Evolutionary conservation across 2,329 filamentous ascomycete species (phyloP).

Genomic region (Sporothrix euskadiensis): DNA sequence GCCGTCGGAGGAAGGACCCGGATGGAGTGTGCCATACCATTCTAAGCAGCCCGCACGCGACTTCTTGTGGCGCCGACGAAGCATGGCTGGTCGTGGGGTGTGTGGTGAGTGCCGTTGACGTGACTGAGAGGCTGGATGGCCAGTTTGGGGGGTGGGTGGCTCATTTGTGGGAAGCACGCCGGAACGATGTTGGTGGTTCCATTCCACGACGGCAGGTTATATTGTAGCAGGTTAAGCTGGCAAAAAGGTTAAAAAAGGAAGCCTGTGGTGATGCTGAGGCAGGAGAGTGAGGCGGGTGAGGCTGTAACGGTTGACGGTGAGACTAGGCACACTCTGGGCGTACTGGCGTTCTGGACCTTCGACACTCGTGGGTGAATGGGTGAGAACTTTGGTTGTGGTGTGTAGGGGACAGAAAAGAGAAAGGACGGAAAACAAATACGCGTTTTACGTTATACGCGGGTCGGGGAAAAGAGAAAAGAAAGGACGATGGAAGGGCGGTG

Average conservation of each 20-base stretch:
- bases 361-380: neutral
- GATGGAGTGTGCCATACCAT: conserved; percentile 32
- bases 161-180: neutral
- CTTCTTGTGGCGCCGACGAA: conserved; percentile 40
- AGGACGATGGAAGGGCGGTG: neutral
- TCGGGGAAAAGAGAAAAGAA: neutral
- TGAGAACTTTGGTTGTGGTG: neutral
- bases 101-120: neutral
- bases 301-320: neutral
- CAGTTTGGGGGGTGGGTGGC: neutral
- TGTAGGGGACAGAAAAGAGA: neutral
- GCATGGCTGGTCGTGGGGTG: conserved; percentile 27
- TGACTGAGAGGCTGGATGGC: neutral
- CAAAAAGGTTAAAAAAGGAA: neutral
- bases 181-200: neutral
- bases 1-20: neutral
- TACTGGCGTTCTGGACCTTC: neutral
- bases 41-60: conserved; percentile 39
- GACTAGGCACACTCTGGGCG: neutral
- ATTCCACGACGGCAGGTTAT: conserved; percentile 5
- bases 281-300: neutral
- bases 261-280: neutral
- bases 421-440: conserved; percentile 5
- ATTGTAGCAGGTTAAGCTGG: neutral
- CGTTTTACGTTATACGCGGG: conserved; percentile 25